A percentile compares a stretch with the other conserved stretches of the same genome.
phyloP scores from a whole-genome alignment of 345 rosid species.

The Dipteronia sinensis region DNA sequence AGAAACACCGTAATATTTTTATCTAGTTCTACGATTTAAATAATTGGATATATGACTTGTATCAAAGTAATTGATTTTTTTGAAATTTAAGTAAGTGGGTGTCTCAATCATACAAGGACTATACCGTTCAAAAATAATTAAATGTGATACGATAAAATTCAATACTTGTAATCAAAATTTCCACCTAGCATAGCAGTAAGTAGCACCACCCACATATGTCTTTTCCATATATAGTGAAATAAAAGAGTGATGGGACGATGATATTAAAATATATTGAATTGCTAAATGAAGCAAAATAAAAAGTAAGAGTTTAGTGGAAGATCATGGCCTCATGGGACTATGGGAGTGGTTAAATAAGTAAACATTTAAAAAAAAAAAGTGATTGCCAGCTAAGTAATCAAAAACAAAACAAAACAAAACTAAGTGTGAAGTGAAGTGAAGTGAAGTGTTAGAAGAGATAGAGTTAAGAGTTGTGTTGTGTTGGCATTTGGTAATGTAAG shows the following conservation, averaged over 20 bases:
- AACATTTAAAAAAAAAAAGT: conserved; percentile 22
- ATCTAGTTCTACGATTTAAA: no score
- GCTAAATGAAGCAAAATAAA: conserved; percentile 27
- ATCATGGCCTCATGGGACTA: no score
- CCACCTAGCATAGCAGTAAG: no score
- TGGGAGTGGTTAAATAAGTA: no score
- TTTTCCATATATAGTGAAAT: background rate
- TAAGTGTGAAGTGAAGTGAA: conserved; percentile 6
- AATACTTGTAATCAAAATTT: no score
- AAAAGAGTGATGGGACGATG: background rate
- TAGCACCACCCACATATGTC: background rate
- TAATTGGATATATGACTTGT: no score
- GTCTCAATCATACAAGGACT: no score
- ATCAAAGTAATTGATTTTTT: no score
- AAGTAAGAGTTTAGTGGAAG: background rate
- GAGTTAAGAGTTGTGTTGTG: background rate
- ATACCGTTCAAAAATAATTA: no score
- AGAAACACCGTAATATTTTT: no score
- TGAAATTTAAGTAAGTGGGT: no score
- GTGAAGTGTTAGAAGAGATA: background rate
- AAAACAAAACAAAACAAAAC: background rate
- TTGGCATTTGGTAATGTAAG: background rate
- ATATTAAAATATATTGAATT: conserved; percentile 18
- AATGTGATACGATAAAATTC: no score
- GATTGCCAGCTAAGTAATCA: conserved; percentile 40